Base-by-base conservation (phyloP, 495 filamentous ascomycete genomes). In the Penicilliopsis zonata region DNA sequence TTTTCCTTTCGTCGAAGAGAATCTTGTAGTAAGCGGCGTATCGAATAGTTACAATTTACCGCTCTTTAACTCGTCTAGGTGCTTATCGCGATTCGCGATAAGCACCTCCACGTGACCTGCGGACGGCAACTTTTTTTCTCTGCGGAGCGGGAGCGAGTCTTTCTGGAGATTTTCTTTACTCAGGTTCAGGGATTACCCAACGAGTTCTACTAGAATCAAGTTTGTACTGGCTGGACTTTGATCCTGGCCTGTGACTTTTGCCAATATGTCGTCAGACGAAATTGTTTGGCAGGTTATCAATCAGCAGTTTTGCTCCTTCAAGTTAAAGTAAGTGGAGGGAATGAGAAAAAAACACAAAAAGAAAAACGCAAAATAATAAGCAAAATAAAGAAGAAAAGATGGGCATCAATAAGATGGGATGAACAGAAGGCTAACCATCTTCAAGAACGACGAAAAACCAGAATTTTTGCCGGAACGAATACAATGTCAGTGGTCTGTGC, bases 201-300 rank as follows among this genome's bases (percentile, higher is more conserved):
- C 6, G 13, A 17, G 13, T 13, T 28, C 10, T 18, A 27, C 31
- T 29, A 37, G 38, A 31, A 40, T 31, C 28, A 35, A 29, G 29
- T 34, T 23, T 27, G 20, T 41, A n/a, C n/a, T n/a, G n/a, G n/a
- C n/a, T n/a, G n/a, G n/a, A n/a, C n/a, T n/a, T 31, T 20, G 38
- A 48, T 50, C 50, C 38, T 38, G 37, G 38, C 31, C 20, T 28
- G 13, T n/a, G 21, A 35, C 13, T 23, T 6, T 33, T 19, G 19
- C 17, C 38, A 55, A 42, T 12, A 83, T 78, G 70, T 74, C 81
- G 44, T 93, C 85, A 28, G 90, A 98, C 69, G 90, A 96, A 57
- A 92, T 98, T 42, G 84, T 98, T 45, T 98, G 90, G 90, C 80
- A 87, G 47, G 76, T 92, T 34, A 93, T 94, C 35, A 85, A 86